Conservation (phyloP, 2,329 filamentous ascomycete species). For the Onygena corvina region DNA sequence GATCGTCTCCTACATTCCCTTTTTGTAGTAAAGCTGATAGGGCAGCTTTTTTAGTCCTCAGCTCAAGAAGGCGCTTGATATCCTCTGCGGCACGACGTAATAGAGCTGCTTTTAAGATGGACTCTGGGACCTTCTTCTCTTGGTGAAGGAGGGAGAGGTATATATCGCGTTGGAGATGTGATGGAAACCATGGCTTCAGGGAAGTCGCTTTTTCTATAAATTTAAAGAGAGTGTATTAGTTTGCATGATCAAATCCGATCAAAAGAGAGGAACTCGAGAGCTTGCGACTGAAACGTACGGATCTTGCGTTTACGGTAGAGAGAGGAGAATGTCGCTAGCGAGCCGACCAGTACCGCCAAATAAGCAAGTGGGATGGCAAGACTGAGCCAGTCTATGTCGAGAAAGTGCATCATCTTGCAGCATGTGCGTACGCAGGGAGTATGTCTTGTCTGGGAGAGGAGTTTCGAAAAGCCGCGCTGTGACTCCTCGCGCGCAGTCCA, state of each 20-base stretch:
- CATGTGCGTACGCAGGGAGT: neutral
- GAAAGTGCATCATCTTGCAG: conserved; percentile 42
- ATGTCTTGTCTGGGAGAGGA: neutral
- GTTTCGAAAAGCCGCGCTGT: neutral
- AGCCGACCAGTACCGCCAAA: conserved; percentile 72
- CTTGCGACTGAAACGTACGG: conserved; percentile 40
- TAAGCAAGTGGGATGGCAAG: conserved; percentile 82
- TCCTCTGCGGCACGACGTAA: conserved; percentile 83
- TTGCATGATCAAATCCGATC: neutral
- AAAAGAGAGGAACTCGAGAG: neutral
- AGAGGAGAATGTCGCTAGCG: conserved; percentile 80
- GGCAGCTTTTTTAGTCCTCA: conserved; percentile 79
- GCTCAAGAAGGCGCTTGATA: conserved; percentile 78
- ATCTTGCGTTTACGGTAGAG: conserved; percentile 90
- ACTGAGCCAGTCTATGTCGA: conserved; percentile 51
- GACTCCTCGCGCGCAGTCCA: neutral
- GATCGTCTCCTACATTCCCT: conserved; percentile 87
- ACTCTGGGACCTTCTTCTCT: conserved; percentile 62
- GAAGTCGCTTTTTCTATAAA: conserved; percentile 60
- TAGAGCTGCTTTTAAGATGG: conserved; percentile 74
- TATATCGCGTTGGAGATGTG: conserved; percentile 82
- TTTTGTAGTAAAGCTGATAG: conserved; percentile 71
- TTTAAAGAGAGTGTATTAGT: conserved; percentile 14
- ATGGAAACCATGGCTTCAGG: conserved; percentile 86
- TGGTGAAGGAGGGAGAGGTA: conserved; percentile 87